Evolutionary conservation across 495 filamentous ascomycete species (phyloP), one percentile per base, ranked within the genome.

Genomic region (Mycothermus thermophilus): DNA sequence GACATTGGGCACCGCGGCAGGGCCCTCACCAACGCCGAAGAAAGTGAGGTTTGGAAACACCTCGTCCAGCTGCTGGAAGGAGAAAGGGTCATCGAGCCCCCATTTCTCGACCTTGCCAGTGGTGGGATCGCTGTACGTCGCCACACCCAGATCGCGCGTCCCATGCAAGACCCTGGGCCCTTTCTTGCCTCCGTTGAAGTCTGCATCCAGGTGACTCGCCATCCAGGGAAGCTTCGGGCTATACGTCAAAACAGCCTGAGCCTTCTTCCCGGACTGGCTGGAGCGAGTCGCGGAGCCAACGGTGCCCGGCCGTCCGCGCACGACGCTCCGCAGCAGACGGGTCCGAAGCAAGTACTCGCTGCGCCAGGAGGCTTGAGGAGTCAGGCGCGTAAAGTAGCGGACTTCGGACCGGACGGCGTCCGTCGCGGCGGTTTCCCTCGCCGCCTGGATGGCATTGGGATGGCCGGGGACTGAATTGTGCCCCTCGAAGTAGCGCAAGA

Each of bases 321-420:
- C 67, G 34, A 95, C 62, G 31, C 81, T 87, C 25, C 83, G 72
- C 26, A 95, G 64, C 38, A 93, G 64, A 28, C 79, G 72, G n/a
- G 84, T 95, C 16, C 87, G 69, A 19, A 90, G 54, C 26, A 93
- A 79, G 50, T 93, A 95, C 51, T 95, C 87, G 52, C 82, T 92
- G 20, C 85, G 73, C 87, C 87, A 95, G 1, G 86, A 86, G 13
- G 82, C 78, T 27, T 82, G 60, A 9, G 75, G 67, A 19, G 80
- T 87, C 25, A 95, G 64, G 33, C 84, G 69, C 6, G 83, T 71
- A 46, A 95, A 95, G 37, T 69, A 65, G 12, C 83, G 77, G 13
- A 51, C 49, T 46, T 64, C 58, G 18, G 60, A 64, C 43, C 70
- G 72, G 46, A 87, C 79, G 5, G 68, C 67, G 27, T 72, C 67